Conservation (phyloP, 192 early-diverging fungal species). For the Backusella macrospora region DNA sequence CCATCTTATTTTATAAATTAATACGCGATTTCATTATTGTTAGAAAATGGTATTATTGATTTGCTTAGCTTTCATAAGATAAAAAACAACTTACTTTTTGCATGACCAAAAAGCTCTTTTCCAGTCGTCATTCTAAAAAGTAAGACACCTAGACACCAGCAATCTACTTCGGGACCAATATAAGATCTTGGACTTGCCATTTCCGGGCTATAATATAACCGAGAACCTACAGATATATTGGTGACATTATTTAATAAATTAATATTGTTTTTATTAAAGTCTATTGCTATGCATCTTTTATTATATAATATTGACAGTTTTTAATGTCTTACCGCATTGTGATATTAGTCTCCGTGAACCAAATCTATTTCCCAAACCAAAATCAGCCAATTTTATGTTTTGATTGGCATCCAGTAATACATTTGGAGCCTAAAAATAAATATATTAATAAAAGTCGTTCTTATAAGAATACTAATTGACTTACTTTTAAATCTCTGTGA, state of each 20-base stretch:
- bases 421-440: conserved; percentile 54
- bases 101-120: conserved; percentile 49
- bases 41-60: neutral
- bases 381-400: conserved; percentile 84
- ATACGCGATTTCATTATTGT: neutral
- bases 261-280: conserved; percentile 1
- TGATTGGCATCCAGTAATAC: conserved; percentile 77
- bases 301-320: neutral
- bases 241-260: neutral
- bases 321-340: conserved; percentile 71
- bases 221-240: conserved; percentile 50
- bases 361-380: conserved; percentile 88
- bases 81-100: conserved; percentile 28
- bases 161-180: conserved; percentile 90
- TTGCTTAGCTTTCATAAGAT: neutral
- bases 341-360: conserved; percentile 71
- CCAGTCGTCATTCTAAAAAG: conserved; percentile 78
- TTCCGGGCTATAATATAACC: conserved; percentile 87
- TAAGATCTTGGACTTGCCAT: conserved; percentile 89
- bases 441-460: neutral
- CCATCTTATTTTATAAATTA: conserved; percentile 22
- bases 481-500: conserved; percentile 88
- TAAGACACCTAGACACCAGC: conserved; percentile 93
- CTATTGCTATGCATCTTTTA: neutral
- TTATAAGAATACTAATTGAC: neutral